These are phyloP conservation scores for Acanthamoeba sp. DNA, from an alignment of 208 protist genomes.

Conservation along the genomic window DNA sequence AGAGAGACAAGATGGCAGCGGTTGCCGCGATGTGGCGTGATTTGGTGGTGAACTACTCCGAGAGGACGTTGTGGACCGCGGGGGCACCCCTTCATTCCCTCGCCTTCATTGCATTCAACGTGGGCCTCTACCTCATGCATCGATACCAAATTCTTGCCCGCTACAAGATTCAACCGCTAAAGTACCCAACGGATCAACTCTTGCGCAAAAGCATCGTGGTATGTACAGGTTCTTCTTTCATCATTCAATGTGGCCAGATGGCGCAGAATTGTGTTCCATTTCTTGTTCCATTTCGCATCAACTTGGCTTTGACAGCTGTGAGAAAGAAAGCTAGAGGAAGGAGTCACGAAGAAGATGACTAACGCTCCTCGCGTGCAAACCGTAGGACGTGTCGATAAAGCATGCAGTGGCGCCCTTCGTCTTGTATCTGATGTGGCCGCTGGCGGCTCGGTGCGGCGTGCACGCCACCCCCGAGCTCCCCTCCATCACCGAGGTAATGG, in stretches of 20 bases:
- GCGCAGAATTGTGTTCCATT: neutral
- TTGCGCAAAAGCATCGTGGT: neutral
- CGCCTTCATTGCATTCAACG: neutral
- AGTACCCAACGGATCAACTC: conserved; percentile 30
- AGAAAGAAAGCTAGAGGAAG: too few relatives aligned
- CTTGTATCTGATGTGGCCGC: conserved; percentile 29
- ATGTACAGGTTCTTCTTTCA: neutral
- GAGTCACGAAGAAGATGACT: too few relatives aligned
- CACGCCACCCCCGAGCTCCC: conserved; percentile 5
- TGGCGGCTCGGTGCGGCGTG: neutral
- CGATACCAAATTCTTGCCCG: neutral
- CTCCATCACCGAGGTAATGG: neutral
- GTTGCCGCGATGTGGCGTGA: neutral
- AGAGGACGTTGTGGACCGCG: neutral
- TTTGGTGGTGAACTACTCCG: conserved; percentile 23
- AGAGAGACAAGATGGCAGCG: too few relatives aligned
- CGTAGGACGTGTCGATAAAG: conserved; percentile 17
- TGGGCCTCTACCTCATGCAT: conserved; percentile 24
- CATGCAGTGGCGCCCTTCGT: neutral
- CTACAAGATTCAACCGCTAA: conserved; percentile 57
- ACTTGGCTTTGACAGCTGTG: neutral
- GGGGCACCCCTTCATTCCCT: neutral
- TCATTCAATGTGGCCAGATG: too few relatives aligned
- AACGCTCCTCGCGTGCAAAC: too few relatives aligned
- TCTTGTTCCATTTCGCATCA: neutral